phyloP scores from a whole-genome alignment of 2,329 filamentous ascomycete genomes.

The Trichoderma sp. region DNA sequence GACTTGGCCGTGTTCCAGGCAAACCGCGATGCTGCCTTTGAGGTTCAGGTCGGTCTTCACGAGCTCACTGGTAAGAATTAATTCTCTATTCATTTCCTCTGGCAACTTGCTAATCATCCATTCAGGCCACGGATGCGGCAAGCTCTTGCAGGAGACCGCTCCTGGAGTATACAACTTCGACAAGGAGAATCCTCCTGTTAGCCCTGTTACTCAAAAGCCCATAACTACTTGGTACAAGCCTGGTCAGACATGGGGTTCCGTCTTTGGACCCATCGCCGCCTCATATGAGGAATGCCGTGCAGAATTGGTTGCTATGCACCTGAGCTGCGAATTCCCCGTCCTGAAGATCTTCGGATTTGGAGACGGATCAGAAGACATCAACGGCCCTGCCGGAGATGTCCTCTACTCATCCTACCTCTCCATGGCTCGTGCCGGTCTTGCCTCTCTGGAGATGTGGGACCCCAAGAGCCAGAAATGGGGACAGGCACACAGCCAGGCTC shows the following conservation, averaged over 20 bases:
- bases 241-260: constrained; percentile 89
- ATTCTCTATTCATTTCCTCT: not conserved
- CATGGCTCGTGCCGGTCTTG: constrained; percentile 91
- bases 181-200: constrained; percentile 72
- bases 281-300: constrained; percentile 94
- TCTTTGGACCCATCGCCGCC: constrained; percentile 83
- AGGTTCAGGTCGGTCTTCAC: constrained; percentile 93
- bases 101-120: constrained; percentile 20
- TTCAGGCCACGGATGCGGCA: constrained; percentile 81
- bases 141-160: constrained; percentile 84
- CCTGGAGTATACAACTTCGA: constrained; percentile 88
- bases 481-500: constrained; percentile 86
- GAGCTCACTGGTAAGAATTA: constrained; percentile 59
- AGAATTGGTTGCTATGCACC: constrained; percentile 88
- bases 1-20: constrained; percentile 77
- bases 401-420: constrained; percentile 84
- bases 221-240: constrained; percentile 89
- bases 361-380: constrained; percentile 68
- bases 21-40: constrained; percentile 83
- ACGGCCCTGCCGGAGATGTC: constrained; percentile 77
- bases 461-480: constrained; percentile 89
- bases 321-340: constrained; percentile 84
- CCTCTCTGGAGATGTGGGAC: constrained; percentile 91
- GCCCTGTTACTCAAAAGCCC: constrained; percentile 70
- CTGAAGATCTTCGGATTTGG: constrained; percentile 91